phyloP scores from a whole-genome alignment of 1,139 yeast species.

The Debaryomyces robertsiae region DNA sequence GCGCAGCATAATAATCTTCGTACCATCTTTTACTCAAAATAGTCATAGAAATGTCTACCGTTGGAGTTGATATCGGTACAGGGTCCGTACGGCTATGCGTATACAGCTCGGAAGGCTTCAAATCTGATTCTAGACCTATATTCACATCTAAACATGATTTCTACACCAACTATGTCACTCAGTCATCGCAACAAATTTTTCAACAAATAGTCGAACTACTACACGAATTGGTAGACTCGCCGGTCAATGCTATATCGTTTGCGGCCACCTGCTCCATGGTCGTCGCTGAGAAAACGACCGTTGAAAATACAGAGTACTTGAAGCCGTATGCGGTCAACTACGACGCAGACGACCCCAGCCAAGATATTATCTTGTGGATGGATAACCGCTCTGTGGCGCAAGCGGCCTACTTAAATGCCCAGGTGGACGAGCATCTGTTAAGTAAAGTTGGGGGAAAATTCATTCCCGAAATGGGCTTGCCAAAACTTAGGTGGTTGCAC shows the following conservation, averaged over 20 bases:
- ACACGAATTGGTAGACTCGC: constrained; percentile 18
- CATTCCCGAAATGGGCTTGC: constrained; percentile 59
- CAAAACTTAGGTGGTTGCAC: constrained; percentile 48
- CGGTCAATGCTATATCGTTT: constrained; percentile 23
- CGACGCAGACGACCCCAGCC: constrained; percentile 18
- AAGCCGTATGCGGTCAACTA: constrained; percentile 28
- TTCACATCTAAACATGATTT: constrained; percentile 21
- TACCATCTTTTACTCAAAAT: too few species aligned
- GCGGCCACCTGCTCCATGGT: constrained; percentile 62
- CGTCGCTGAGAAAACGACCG: constrained; percentile 25
- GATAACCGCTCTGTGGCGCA: constrained; percentile 47
- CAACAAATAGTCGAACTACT: constrained; percentile 16
- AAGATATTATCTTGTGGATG: constrained; percentile 62
- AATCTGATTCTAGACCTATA: constrained; percentile 17
- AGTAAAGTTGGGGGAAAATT: constrained; percentile 46
- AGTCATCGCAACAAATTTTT: constrained; percentile 44
- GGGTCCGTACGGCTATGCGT: constrained; percentile 42
- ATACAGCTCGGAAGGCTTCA: constrained; percentile 8
- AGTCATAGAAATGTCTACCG: constrained; percentile 12
- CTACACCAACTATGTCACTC: constrained; percentile 33
- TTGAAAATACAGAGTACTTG: constrained; percentile 22
- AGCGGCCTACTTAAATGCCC: constrained; percentile 31
- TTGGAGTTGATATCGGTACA: constrained; percentile 61
- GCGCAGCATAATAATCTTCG: too few species aligned
- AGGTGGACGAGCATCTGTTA: constrained; percentile 18